Conservation (phyloP, 2,329 filamentous ascomycete genomes). For the Verticillium tricorpus region DNA sequence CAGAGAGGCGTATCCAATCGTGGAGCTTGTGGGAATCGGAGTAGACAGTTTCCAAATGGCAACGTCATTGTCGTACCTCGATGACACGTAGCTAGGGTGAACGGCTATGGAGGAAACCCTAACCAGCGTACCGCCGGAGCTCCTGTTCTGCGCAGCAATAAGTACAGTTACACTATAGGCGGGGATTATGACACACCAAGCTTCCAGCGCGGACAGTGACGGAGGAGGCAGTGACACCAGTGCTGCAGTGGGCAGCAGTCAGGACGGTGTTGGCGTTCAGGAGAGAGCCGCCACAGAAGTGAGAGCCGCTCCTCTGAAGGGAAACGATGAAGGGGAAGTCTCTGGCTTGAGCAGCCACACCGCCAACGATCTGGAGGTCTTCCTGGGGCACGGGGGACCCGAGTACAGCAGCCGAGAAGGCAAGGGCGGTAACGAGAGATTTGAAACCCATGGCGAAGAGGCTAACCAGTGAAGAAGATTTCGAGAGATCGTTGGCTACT, state of each 20-base stretch:
- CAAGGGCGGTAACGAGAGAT: neutral
- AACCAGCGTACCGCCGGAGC: slow-evolving; percentile 19
- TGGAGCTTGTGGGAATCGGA: slow-evolving; percentile 15
- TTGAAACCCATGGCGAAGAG: slow-evolving; percentile 1
- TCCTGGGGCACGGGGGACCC: neutral
- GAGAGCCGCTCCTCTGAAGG: slow-evolving; percentile 11
- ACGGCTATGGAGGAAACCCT: slow-evolving; percentile 16
- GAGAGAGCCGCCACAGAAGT: slow-evolving; percentile 24
- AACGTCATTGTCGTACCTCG: slow-evolving; percentile 19
- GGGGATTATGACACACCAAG: neutral
- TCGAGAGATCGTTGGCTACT: neutral
- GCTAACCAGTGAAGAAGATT: neutral
- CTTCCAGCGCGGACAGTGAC: slow-evolving; percentile 22
- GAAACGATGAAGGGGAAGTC: slow-evolving; percentile 28
- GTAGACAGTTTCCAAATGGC: slow-evolving; percentile 24
- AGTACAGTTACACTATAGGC: neutral
- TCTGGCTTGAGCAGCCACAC: slow-evolving; percentile 15
- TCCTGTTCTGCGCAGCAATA: slow-evolving; percentile 12
- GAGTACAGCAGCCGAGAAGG: neutral
- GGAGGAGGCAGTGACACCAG: slow-evolving; percentile 7
- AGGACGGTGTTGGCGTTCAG: slow-evolving; percentile 25
- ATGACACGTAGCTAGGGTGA: slow-evolving; percentile 18
- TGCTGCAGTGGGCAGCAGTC: slow-evolving; percentile 26
- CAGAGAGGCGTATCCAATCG: slow-evolving; percentile 19
- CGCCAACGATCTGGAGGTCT: slow-evolving; percentile 18